Percentiles rank a stretch among this genome's conserved stretches.
Evolutionary conservation across 2,329 filamentous ascomycete species (phyloP).

Genomic region (Phaeosphaeria sp.): DNA sequence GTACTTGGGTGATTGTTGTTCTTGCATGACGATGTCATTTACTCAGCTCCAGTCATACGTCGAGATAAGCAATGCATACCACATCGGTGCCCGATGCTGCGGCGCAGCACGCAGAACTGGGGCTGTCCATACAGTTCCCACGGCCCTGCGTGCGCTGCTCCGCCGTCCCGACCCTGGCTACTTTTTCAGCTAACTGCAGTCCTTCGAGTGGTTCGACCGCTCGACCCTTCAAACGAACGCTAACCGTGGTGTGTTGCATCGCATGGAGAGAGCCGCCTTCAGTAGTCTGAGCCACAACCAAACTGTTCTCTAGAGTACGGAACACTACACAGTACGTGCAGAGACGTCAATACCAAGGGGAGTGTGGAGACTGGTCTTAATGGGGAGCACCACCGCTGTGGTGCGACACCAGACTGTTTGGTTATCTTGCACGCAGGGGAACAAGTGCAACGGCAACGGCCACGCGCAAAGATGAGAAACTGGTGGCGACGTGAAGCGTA

Average conservation of each 20-base stretch:
- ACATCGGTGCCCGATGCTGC: conserved; percentile 23
- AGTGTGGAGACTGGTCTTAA: conserved; percentile 15
- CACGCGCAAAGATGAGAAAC: conserved; percentile 5
- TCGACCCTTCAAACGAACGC: conserved; percentile 7
- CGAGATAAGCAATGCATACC: conserved; percentile 16
- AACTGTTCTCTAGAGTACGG: conserved; percentile 40
- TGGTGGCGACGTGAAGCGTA: conserved; percentile 6
- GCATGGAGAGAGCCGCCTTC: conserved; percentile 28
- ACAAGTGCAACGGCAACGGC: conserved; percentile 7
- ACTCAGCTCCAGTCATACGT: conserved; percentile 26
- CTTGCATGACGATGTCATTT: conserved; percentile 6
- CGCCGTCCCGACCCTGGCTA: conserved; percentile 15
- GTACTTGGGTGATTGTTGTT: not conserved
- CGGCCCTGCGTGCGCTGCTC: conserved; percentile 26
- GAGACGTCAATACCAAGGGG: conserved; percentile 26
- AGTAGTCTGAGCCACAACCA: conserved; percentile 27
- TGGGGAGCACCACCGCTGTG: conserved; percentile 23
- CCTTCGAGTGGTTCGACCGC: conserved; percentile 7
- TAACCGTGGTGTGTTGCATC: conserved; percentile 39
- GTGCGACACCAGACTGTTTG: conserved; percentile 28
- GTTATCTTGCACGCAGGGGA: conserved; percentile 9
- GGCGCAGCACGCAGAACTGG: conserved; percentile 20
- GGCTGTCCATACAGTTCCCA: conserved; percentile 2
- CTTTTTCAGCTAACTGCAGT: conserved; percentile 5
- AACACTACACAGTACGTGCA: conserved; percentile 33